Evolutionary conservation across 169 alveolate species (phyloP).

Genomic region (Plasmodium berghei): DNA sequence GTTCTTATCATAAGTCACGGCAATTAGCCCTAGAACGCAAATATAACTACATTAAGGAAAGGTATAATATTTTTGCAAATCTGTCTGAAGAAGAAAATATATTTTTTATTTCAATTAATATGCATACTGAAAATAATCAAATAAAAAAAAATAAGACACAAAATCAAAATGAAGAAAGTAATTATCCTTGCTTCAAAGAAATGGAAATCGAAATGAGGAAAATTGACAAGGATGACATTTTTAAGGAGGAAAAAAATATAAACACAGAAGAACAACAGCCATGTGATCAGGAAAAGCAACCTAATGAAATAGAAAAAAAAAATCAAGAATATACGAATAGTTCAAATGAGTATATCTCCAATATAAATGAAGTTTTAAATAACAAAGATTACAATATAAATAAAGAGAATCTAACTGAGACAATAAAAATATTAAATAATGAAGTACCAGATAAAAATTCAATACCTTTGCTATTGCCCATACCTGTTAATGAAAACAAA

Average conservation of each 20-base stretch:
- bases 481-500: neutral
- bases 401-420: conserved; percentile 14
- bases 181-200: neutral
- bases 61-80: conserved; percentile 47
- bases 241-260: neutral
- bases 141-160: neutral
- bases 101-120: conserved; percentile 28
- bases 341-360: neutral
- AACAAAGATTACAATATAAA: neutral
- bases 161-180: conserved; percentile 4
- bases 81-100: conserved; percentile 40
- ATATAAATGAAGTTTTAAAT: neutral
- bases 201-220: neutral
- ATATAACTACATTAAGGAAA: conserved; percentile 43
- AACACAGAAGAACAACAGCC: neutral
- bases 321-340: too few relatives aligned
- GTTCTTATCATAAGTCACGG: conserved; percentile 59
- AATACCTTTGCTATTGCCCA: neutral
- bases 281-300: too few relatives aligned
- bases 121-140: neutral
- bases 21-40: conserved; percentile 45
- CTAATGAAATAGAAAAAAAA: too few relatives aligned
- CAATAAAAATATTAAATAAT: conserved; percentile 20
- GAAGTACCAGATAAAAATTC: neutral
- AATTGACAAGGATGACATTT: neutral